These are phyloP conservation scores for Pistacia vera DNA, from an alignment of 345 rosid species.

Conservation along the genomic window DNA sequence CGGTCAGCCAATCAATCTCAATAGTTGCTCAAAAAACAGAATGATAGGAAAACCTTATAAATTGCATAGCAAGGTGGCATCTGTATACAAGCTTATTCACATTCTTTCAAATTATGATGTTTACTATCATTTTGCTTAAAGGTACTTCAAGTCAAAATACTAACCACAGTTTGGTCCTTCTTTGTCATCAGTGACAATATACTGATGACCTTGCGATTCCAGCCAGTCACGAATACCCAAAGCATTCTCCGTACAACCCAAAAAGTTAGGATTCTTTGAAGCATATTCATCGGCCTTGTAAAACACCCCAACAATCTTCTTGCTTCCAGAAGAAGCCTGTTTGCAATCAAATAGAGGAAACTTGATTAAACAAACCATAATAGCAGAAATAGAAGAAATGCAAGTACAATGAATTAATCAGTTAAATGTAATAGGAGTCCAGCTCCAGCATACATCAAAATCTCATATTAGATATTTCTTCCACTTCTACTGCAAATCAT, in stretches of 20 bases:
- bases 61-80: not conserved
- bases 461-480: not conserved
- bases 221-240: slow-evolving; percentile 83
- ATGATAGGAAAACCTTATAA: not conserved
- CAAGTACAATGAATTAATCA: not conserved
- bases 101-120: not conserved
- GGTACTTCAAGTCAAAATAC: not conserved
- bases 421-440: not conserved
- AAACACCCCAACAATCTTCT: slow-evolving; percentile 95
- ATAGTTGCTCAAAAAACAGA: not conserved
- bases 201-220: slow-evolving; percentile 83
- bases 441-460: not conserved
- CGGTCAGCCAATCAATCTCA: not conserved
- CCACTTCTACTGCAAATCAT: not conserved
- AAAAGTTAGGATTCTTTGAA: slow-evolving; percentile 69
- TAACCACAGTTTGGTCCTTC: slow-evolving; percentile 79
- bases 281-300: slow-evolving; percentile 91
- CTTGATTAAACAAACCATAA: not conserved
- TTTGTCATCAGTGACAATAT: slow-evolving; percentile 90
- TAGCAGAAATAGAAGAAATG: not conserved
- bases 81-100: not conserved
- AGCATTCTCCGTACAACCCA: slow-evolving; percentile 77
- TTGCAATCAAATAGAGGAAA: slow-evolving; percentile 1
- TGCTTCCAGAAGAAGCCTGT: slow-evolving; percentile 78
- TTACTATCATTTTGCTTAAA: not conserved